Percentiles rank a stretch among this genome's conserved stretches.
Evolutionary conservation across 345 rosid genomes (phyloP).

Genomic region (Moricandia arvensis): DNA sequence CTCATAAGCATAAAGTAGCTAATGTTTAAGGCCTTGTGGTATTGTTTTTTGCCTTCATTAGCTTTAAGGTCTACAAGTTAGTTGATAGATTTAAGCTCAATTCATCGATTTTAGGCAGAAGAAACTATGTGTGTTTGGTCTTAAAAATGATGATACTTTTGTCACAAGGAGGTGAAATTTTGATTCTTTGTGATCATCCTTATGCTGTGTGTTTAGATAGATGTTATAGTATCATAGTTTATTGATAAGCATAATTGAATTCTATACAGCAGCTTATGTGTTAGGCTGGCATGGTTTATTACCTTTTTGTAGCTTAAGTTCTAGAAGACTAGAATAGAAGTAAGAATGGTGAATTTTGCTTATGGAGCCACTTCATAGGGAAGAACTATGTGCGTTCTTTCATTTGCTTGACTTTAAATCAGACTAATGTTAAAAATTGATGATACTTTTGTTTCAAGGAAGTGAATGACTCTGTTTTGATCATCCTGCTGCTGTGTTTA

Average conservation of each 20-base stretch:
- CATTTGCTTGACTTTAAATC: background rate
- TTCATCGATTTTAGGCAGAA: too few relatives aligned
- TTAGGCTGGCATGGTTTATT: background rate
- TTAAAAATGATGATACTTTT: background rate
- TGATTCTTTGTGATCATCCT: background rate
- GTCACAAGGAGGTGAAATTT: constrained; percentile 5
- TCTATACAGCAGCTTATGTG: background rate
- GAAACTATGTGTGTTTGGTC: background rate
- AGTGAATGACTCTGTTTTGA: constrained; percentile 1
- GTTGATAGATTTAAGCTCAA: too few relatives aligned
- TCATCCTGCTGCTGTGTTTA: constrained; percentile 1
- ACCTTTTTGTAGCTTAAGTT: background rate
- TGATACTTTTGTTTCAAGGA: constrained; percentile 4
- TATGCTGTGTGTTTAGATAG: too few relatives aligned
- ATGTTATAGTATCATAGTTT: background rate
- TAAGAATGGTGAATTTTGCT: background rate
- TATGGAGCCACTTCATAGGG: background rate
- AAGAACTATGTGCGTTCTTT: background rate
- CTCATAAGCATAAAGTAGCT: background rate
- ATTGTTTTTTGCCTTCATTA: background rate
- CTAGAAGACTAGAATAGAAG: too few relatives aligned
- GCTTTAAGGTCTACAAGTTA: constrained; percentile 6
- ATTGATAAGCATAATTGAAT: background rate
- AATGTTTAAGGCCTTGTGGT: background rate
- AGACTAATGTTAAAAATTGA: background rate